Evolutionary conservation across 208 protist genomes (phyloP).

Genomic region (Trichomonas tenax): DNA sequence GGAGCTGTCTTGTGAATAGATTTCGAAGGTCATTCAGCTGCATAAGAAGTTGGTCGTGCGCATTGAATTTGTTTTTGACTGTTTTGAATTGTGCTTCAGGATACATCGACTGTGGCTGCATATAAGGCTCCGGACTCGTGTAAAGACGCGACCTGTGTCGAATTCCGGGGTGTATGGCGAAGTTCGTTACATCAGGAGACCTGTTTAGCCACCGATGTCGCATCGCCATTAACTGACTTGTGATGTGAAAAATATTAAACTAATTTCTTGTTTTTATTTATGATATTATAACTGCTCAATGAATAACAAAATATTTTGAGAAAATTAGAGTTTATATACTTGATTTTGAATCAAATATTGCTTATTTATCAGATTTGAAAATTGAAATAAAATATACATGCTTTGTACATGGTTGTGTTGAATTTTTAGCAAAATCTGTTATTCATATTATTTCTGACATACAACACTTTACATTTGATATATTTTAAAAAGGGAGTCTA

Average conservation of each 20-base stretch:
- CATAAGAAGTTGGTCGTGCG: slow-evolving; percentile 26
- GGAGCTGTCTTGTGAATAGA: slow-evolving; percentile 60
- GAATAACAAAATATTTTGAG: not conserved
- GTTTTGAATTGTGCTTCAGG: not conserved
- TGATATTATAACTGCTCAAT: not conserved
- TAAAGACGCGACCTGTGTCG: not conserved
- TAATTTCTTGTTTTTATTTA: not conserved
- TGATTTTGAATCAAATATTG: too few species aligned
- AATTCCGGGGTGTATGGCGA: not conserved
- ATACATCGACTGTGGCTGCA: not conserved
- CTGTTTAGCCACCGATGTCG: not conserved
- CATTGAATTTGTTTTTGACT: not conserved
- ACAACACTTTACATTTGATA: too few species aligned
- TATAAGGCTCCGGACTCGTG: not conserved
- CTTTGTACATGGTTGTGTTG: too few species aligned
- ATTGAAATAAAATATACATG: too few species aligned
- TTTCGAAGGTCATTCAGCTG: slow-evolving; percentile 54
- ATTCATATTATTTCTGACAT: too few species aligned
- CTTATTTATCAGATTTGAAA: too few species aligned
- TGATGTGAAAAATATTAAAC: not conserved
- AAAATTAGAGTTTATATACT: too few species aligned
- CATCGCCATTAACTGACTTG: not conserved
- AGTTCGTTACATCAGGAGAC: not conserved
- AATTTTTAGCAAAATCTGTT: too few species aligned
- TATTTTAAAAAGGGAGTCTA: too few species aligned